Conservation (phyloP, 1,139 yeast genomes). For the Blastobotrys capitulatus region DNA sequence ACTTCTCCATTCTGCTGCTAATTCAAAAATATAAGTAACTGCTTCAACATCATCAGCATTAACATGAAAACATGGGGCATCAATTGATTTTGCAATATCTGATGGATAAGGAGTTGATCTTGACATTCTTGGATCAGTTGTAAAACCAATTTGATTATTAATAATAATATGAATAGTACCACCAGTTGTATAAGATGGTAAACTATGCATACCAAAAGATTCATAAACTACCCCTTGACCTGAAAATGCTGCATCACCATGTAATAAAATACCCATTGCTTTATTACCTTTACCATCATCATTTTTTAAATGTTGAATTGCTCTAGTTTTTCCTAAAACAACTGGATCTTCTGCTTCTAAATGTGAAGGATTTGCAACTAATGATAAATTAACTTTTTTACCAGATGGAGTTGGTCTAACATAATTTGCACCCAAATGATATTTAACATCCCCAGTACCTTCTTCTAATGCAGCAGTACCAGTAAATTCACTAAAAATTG, state of each 20-base stretch:
- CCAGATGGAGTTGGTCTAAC: conserved; percentile 97
- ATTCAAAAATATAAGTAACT: conserved; percentile 76
- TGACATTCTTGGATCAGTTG: conserved; percentile 93
- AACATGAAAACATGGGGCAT: conserved; percentile 97
- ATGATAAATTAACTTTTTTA: conserved; percentile 82
- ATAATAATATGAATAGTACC: conserved; percentile 93
- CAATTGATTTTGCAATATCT: conserved; percentile 88
- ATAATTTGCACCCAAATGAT: conserved; percentile 97
- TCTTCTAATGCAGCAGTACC: conserved; percentile 72
- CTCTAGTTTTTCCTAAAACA: conserved; percentile 93
- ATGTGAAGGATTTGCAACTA: conserved; percentile 97
- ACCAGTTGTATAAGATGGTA: conserved; percentile 93
- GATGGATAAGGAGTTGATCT: conserved; percentile 97
- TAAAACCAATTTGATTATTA: conserved; percentile 96
- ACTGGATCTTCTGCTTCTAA: conserved; percentile 98
- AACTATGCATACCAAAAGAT: conserved; percentile 84
- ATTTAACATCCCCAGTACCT: conserved; percentile 97
- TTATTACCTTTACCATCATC: conserved; percentile 75
- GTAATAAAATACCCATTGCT: conserved; percentile 84
- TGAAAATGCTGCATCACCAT: conserved; percentile 97
- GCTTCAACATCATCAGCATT: conserved; percentile 83
- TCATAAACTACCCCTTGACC: conserved; percentile 98
- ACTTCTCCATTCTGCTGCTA: conserved; percentile 98
- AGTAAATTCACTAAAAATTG: conserved; percentile 88
- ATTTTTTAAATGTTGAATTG: conserved; percentile 81